These are phyloP conservation scores for Oryza meridionalis DNA, from an alignment of 176 grass and related monocot species.

Conservation along the genomic window DNA sequence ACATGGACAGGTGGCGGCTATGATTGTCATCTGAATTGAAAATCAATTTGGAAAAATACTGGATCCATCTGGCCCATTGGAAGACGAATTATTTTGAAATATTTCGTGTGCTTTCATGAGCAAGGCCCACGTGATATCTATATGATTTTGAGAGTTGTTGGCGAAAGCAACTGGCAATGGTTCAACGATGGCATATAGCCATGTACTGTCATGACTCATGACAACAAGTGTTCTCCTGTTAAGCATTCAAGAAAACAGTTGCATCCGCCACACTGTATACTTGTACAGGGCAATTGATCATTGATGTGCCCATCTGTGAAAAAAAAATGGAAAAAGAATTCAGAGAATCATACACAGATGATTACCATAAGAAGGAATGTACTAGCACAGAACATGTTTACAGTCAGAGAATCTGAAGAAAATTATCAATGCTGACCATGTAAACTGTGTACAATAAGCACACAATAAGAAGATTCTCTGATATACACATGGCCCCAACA, in stretches of 20 bases:
- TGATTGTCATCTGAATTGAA: conserved; percentile 18
- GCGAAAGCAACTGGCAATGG: background rate
- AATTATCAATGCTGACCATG: background rate
- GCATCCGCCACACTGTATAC: background rate
- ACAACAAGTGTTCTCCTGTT: background rate
- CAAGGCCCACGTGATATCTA: conserved; percentile 2
- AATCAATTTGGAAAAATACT: background rate
- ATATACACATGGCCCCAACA: conserved; percentile 24
- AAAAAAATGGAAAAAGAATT: background rate
- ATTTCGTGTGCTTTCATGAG: background rate
- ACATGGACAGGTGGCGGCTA: background rate
- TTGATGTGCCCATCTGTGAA: background rate
- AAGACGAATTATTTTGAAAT: background rate
- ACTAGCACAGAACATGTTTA: background rate
- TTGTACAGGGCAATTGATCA: background rate
- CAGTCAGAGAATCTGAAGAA: background rate
- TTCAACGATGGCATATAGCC: conserved; percentile 1
- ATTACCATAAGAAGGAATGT: background rate
- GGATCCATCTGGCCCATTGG: background rate
- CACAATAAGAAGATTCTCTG: conserved; percentile 24
- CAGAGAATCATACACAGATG: background rate
- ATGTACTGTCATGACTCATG: background rate
- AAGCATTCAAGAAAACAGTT: background rate
- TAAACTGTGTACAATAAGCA: background rate
- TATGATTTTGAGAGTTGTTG: conserved; percentile 14